Conservation (phyloP, 192 early-diverging fungal genomes). For the Backusella liffmaniae region DNA sequence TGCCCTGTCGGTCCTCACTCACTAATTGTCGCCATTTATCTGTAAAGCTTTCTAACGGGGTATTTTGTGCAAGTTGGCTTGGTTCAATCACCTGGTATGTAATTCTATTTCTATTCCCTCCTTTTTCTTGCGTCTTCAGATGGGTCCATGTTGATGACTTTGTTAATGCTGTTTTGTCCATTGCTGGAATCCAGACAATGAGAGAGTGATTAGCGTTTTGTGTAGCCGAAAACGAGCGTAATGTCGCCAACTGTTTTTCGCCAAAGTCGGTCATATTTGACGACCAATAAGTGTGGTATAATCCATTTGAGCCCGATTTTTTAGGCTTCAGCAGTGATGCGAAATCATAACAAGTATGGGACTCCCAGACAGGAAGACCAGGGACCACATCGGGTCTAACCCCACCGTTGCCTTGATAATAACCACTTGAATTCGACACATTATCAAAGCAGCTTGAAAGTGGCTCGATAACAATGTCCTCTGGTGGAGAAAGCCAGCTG, state of each 20-base stretch:
- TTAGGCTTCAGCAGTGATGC: constrained; percentile 11
- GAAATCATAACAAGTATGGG: constrained; percentile 21
- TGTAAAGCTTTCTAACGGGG: constrained; percentile 10
- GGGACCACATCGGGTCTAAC: constrained; percentile 17
- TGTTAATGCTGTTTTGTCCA: constrained; percentile 1
- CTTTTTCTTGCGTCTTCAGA: neutral
- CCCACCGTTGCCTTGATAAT: neutral
- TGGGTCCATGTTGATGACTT: neutral
- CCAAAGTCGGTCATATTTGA: constrained; percentile 9
- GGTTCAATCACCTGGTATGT: neutral
- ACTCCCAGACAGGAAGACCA: constrained; percentile 25
- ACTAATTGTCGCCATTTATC: constrained; percentile 15
- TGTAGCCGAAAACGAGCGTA: constrained; percentile 27
- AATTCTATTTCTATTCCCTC: neutral
- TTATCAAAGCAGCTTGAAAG: constrained; percentile 31
- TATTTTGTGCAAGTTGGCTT: neutral
- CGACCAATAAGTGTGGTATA: constrained; percentile 12
- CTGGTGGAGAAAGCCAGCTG: constrained; percentile 31
- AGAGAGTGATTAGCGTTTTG: constrained; percentile 20
- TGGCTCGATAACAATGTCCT: constrained; percentile 16
- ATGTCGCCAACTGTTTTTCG: constrained; percentile 15
- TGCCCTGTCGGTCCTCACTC: neutral
- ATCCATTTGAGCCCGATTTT: neutral
- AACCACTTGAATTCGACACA: neutral
- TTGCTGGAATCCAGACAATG: constrained; percentile 24